Conservation (phyloP, 768 basidiomycete genomes). For the Mycena galericulata region DNA sequence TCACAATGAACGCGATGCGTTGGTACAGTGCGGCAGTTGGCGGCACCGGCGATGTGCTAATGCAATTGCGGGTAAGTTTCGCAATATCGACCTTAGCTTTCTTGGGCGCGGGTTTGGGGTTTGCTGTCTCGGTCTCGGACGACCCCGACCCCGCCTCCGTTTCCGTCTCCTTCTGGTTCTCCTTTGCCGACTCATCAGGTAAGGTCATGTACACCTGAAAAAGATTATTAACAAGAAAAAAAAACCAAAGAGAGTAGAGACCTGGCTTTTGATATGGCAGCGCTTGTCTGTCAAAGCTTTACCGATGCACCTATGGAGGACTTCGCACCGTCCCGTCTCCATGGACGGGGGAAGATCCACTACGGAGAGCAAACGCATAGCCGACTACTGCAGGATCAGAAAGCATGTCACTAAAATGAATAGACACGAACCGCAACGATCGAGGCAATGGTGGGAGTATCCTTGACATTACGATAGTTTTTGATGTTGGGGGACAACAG, state of each 20-base stretch:
- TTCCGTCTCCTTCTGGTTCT: too few relatives aligned
- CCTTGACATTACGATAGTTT: conserved; percentile 16
- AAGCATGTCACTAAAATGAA: background rate
- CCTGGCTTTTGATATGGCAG: background rate
- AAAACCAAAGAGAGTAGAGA: too few relatives aligned
- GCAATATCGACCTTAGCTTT: conserved; percentile 16
- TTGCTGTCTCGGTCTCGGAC: too few relatives aligned
- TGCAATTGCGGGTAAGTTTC: background rate
- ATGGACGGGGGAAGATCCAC: background rate
- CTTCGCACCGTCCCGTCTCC: conserved; percentile 2
- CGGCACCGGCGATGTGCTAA: background rate
- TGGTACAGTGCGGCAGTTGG: conserved; percentile 10
- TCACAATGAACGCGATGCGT: background rate
- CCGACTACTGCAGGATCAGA: too few relatives aligned
- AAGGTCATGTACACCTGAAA: background rate
- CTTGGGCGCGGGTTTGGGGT: too few relatives aligned
- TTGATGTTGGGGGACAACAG: background rate
- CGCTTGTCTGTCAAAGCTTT: conserved; percentile 4
- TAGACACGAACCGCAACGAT: too few relatives aligned
- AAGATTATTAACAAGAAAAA: background rate
- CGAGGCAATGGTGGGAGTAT: background rate
- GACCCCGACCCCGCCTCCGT: too few relatives aligned
- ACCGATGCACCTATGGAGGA: background rate
- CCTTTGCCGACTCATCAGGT: too few relatives aligned
- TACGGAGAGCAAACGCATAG: background rate